Evolutionary conservation across 2,329 filamentous ascomycete species (phyloP), one percentile per base, ranked within the genome.

Genomic region (Corynespora cassiicola): DNA sequence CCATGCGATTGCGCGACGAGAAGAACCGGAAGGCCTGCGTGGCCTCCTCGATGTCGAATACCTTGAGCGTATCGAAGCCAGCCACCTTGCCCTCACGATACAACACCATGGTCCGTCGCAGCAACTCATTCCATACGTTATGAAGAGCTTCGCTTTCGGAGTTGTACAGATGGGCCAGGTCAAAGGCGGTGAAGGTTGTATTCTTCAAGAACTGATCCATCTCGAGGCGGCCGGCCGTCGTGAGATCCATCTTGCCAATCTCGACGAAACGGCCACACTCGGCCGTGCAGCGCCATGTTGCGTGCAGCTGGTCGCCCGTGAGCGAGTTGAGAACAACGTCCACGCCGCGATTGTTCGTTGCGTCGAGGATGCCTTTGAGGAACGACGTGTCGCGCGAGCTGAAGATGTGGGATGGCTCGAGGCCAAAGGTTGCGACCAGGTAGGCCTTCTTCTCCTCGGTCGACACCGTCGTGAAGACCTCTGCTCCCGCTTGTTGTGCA

Each of bases 221-320:
- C 7, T 14, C 15, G 6, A 32, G 14, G 10, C 10, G n/a, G 2
- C 7, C 22, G 6, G 21, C 10, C 4, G 19, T 24, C n/a, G 32
- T 34, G 15, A 52, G 29, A 14, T 49, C 45, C 3, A 25, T 15
- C 18, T 50, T 50, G 8, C 46, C 42, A 26, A 50, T 40, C 17
- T 50, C 46, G 6, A 47, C 24, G 10, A 46, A n/a, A 2, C 12
- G n/a, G 3, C 48, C 45, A 32, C 31, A 39, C 11, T 12, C 27
- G 1, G 73, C 72, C 1, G 78, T 58, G 25, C 71, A 75, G 6
- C 63, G 46, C 73, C 72, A 79, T 0, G 66, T 72, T 0, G 66
- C 65, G n/a, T 39, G 25, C 2, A 58, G 37, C 5, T 46, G 23
- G 8, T 63, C 53, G 7, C 58, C 58, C 2, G 45, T 24, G 1